Evolutionary conservation across 345 rosid species (phyloP), one percentile per base, ranked within the genome.

Genomic region (Eucalyptus erythrocorys): DNA sequence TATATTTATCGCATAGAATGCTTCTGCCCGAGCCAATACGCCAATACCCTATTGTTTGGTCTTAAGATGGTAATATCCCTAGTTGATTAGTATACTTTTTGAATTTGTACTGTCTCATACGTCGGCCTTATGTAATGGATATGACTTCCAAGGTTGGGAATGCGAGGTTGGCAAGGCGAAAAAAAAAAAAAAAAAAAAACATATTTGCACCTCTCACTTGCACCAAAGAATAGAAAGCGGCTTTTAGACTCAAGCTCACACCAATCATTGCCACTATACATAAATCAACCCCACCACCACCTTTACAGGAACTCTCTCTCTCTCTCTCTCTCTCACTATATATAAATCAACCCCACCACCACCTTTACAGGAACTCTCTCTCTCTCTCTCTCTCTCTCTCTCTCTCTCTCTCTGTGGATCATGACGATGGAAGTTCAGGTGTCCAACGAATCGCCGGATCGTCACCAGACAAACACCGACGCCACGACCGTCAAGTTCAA

Each of bases 141-240:
- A 64, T 64, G 90, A 87, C 94, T 93, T 88, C 93, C 50, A 89
- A 87, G 85, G 27, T 89, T 88, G 92, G 91, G 88, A 92, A 93
- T 87, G 90, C 93, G 94, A 91, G 89, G 87, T 93, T 89, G 91
- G 90, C 92, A 90, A 91, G 57, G 88, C 57, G 87, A 89, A 42
- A 32, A 8, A 68, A 32, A 86, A 88, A 89, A 42, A 32, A 8
- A 68, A 88, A 89, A 42, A 32, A 8, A 68, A 32, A 86, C 86
- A 90, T 90, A n/a, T 30, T 32, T 50, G 45, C 66, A 15, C 32
- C 64, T 55, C 71, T 24, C 71, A 22, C 87, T 37, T 7, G 80
- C 80, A 37, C 45, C 82, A 21, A 76, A 40, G 79, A 55, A 24
- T 55, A 55, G 61, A 85, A 32, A 61, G 81, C 89, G 49, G 45